phyloP scores from a whole-genome alignment of 83 land plant species.

The Diphasiastrum complanatum region DNA sequence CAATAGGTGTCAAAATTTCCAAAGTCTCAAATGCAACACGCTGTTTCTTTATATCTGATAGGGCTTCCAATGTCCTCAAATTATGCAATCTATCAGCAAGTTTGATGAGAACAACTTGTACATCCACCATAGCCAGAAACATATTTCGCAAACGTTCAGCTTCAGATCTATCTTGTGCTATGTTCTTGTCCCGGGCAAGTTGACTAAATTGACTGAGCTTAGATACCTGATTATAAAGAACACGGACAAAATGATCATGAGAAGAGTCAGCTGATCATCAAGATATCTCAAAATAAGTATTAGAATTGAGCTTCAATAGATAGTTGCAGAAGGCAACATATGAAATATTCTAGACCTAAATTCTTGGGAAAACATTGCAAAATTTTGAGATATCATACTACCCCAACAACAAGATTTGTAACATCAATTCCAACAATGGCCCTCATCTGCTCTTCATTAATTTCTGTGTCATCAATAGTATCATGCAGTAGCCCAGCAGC shows the following conservation, averaged over 20 bases:
- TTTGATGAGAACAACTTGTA: constrained; percentile 86
- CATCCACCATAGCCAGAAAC: constrained; percentile 97
- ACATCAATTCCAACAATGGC: constrained; percentile 67
- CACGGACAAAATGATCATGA: not conserved
- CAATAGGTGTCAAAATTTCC: constrained; percentile 85
- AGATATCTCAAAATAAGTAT: not conserved
- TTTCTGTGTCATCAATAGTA: constrained; percentile 73
- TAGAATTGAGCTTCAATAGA: no score
- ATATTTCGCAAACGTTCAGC: constrained; percentile 91
- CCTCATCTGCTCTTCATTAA: constrained; percentile 46
- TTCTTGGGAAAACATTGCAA: no score
- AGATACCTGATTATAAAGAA: constrained; percentile 68
- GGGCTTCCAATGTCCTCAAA: constrained; percentile 84
- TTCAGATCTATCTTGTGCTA: constrained; percentile 63
- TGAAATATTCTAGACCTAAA: no score
- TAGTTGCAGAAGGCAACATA: not conserved
- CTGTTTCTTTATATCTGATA: constrained; percentile 55
- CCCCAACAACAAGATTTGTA: constrained; percentile 85
- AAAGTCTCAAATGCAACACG: constrained; percentile 92
- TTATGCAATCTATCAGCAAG: constrained; percentile 95
- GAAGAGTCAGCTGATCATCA: no score
- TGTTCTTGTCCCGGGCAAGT: constrained; percentile 85
- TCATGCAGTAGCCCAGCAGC: constrained; percentile 97
- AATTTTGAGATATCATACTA: no score
- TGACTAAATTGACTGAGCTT: constrained; percentile 85